These are phyloP conservation scores for Fusarium equiseti DNA, from an alignment of 2,329 filamentous ascomycete genomes.

Conservation along the genomic window DNA sequence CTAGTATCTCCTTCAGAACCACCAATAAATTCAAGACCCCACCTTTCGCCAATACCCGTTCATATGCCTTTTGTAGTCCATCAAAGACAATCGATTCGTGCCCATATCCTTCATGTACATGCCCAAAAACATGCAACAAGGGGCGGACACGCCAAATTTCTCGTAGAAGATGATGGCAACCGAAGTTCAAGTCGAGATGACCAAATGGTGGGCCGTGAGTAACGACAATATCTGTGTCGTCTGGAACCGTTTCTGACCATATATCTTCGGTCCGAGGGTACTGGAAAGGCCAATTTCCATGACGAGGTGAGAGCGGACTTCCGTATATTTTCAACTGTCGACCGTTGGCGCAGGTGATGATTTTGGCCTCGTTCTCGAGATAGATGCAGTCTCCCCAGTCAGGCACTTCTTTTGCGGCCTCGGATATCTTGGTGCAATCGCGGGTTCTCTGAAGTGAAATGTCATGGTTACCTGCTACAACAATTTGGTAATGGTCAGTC, in stretches of 20 bases:
- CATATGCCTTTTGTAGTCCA: slow-evolving; percentile 44
- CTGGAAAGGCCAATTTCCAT: slow-evolving; percentile 59
- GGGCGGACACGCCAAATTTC: slow-evolving; percentile 69
- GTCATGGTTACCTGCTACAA: slow-evolving; percentile 63
- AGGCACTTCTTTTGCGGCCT: slow-evolving; percentile 11
- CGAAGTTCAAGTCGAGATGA: slow-evolving; percentile 53
- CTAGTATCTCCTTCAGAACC: slow-evolving; percentile 9
- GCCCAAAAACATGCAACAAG: slow-evolving; percentile 72
- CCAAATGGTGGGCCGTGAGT: slow-evolving; percentile 55
- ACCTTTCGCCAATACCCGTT: slow-evolving; percentile 4
- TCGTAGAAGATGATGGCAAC: slow-evolving; percentile 52
- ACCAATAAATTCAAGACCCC: slow-evolving; percentile 11
- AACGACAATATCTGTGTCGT: slow-evolving; percentile 53
- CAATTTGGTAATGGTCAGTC: slow-evolving; percentile 42
- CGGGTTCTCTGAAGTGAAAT: slow-evolving; percentile 47
- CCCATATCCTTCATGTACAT: slow-evolving; percentile 70
- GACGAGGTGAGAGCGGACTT: slow-evolving; percentile 50
- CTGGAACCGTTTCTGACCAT: slow-evolving; percentile 45
- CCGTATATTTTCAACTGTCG: slow-evolving; percentile 46
- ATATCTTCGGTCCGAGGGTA: slow-evolving; percentile 50
- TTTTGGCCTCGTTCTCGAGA: slow-evolving; percentile 39
- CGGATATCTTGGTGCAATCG: background rate
- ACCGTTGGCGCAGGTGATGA: slow-evolving; percentile 43
- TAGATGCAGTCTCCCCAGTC: slow-evolving; percentile 46
- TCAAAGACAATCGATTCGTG: slow-evolving; percentile 50